A percentile compares a stretch with the other conserved stretches of the same genome.
Conservation (phyloP, 1,284 basidiomycete genomes). For the Papiliotrema laurentii region DNA sequence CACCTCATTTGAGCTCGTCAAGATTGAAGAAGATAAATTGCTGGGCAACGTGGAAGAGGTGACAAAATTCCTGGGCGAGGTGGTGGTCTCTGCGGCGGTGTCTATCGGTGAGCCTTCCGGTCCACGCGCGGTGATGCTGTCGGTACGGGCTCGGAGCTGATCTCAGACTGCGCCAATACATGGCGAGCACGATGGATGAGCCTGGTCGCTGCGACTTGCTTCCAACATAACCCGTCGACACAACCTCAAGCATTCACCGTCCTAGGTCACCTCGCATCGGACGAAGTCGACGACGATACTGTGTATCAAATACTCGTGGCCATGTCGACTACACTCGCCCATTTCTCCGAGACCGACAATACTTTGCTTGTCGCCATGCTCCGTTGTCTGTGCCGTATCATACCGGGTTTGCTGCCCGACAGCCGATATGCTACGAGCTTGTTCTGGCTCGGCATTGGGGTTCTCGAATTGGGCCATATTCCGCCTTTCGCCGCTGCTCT, state of each 20-base stretch:
- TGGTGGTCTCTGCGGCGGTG: slow-evolving; percentile 63
- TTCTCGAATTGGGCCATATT: slow-evolving; percentile 70
- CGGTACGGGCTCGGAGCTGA: slow-evolving; percentile 3
- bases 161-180: slow-evolving; percentile 72
- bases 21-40: slow-evolving; percentile 48
- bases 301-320: slow-evolving; percentile 47
- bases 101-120: slow-evolving; percentile 65
- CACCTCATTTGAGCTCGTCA: slow-evolving; percentile 16
- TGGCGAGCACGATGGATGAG: slow-evolving; percentile 95
- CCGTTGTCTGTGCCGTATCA: slow-evolving; percentile 71
- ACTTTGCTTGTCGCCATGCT: slow-evolving; percentile 73
- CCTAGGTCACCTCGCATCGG: slow-evolving; percentile 70
- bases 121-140: neutral
- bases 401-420: slow-evolving; percentile 62
- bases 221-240: slow-evolving; percentile 84
- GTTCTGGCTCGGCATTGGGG: slow-evolving; percentile 79
- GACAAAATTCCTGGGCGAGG: slow-evolving; percentile 60
- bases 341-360: slow-evolving; percentile 38
- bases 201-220: slow-evolving; percentile 82
- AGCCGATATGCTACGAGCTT: slow-evolving; percentile 70
- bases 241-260: slow-evolving; percentile 85
- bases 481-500: slow-evolving; percentile 66
- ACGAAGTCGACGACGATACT: slow-evolving; percentile 58
- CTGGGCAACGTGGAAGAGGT: slow-evolving; percentile 67
- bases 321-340: slow-evolving; percentile 52